A percentile compares a stretch with the other conserved stretches of the same genome.
Evolutionary conservation across 106 monocot species (phyloP).

Genomic region (Xerophyta viscosa): DNA sequence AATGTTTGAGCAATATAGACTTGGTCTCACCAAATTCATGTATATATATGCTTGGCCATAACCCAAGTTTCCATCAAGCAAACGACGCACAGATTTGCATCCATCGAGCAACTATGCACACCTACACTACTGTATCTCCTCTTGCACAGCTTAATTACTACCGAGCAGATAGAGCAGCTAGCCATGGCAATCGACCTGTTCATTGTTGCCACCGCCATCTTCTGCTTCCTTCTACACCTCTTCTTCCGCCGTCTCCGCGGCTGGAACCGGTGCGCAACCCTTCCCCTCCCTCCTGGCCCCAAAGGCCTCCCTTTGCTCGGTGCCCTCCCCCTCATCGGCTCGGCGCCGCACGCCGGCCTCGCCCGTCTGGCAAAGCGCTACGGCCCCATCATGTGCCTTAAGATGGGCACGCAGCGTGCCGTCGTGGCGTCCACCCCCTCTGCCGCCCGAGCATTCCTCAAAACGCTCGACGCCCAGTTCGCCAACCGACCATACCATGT

Average conservation of each 20-base stretch:
- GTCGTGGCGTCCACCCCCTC: conserved; percentile 35
- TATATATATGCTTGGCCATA: too few species aligned
- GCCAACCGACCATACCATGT: conserved; percentile 26
- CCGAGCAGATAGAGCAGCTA: too few species aligned
- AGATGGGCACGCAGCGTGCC: conserved; percentile 29
- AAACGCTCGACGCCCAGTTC: conserved; percentile 25
- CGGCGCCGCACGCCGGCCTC: conserved; percentile 1
- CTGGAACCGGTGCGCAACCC: conserved; percentile 8
- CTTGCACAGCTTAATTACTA: too few species aligned
- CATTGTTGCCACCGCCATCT: conserved; percentile 2
- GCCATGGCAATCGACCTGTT: conserved; percentile 11
- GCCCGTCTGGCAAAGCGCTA: conserved; percentile 10
- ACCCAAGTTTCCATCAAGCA: too few species aligned
- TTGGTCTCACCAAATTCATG: too few species aligned
- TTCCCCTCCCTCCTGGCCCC: conserved; percentile 19
- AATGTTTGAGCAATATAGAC: too few species aligned
- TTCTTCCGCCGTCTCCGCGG: conserved; percentile 1
- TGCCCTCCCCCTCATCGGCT: not conserved
- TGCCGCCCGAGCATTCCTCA: conserved; percentile 29
- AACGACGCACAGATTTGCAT: too few species aligned
- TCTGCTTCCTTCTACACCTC: conserved; percentile 26
- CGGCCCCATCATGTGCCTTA: conserved; percentile 39
- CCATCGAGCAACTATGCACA: too few species aligned
- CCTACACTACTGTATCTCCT: too few species aligned
- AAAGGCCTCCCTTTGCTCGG: conserved; percentile 10